Percentiles rank a stretch among this genome's conserved stretches.
Conservation (phyloP, 345 rosid species). For the Bruguiera sexangula region DNA sequence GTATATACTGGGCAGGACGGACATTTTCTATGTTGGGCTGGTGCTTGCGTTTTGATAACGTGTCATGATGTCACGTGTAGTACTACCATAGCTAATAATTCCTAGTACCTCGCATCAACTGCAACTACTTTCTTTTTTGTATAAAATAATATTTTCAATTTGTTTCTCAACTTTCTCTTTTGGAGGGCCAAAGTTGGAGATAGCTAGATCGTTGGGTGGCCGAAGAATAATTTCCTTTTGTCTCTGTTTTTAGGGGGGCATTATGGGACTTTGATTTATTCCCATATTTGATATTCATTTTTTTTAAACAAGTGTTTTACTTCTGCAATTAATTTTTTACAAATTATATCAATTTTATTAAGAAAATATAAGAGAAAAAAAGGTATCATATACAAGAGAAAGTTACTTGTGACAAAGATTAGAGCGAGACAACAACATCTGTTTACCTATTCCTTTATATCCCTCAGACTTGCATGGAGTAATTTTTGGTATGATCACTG, state of each 20-base stretch:
- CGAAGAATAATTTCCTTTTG: slow-evolving; percentile 60
- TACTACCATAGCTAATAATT: slow-evolving; percentile 17
- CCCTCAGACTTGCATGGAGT: not conserved
- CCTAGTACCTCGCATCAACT: slow-evolving; percentile 8
- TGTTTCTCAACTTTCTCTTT: not conserved
- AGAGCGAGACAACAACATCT: no score
- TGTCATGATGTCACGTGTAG: slow-evolving; percentile 28
- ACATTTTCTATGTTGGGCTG: not conserved
- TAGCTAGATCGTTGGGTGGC: slow-evolving; percentile 31
- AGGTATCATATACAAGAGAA: no score
- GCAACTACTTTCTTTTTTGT: not conserved
- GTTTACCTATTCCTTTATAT: not conserved
- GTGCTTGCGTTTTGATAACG: slow-evolving; percentile 34
- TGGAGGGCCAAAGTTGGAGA: slow-evolving; percentile 34
- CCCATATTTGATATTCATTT: no score
- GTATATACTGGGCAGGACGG: no score
- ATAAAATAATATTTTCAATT: not conserved
- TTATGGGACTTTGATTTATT: no score
- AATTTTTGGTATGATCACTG: no score
- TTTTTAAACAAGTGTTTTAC: no score
- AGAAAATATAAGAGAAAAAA: slow-evolving; percentile 8
- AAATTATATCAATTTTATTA: slow-evolving; percentile 13
- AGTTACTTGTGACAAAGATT: no score
- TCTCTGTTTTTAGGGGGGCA: slow-evolving; percentile 42
- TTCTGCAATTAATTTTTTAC: no score